Evolutionary conservation across 768 basidiomycete species (phyloP).

Genomic region (Russula griseocarnosa): DNA sequence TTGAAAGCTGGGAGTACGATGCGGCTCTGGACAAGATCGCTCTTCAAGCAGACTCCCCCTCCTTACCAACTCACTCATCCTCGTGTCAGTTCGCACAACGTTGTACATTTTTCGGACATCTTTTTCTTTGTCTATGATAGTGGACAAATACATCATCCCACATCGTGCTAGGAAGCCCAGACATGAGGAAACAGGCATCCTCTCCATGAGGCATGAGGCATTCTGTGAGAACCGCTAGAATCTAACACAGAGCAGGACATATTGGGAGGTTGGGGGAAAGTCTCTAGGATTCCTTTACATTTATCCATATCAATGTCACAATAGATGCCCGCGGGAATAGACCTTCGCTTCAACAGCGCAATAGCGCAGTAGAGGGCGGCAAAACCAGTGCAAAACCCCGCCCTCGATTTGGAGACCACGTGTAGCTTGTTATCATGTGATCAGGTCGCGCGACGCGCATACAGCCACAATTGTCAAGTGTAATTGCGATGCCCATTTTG

Average conservation of each 20-base stretch:
- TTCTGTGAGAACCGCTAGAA: neutral
- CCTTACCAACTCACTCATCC: slow-evolving; percentile 6
- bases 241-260: neutral
- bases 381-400: slow-evolving; percentile 3
- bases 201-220: neutral
- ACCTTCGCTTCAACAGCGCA: neutral
- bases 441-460: slow-evolving; percentile 20
- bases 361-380: neutral
- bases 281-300: neutral
- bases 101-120: neutral
- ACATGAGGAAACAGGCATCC: neutral
- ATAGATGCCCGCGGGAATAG: no score
- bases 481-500: neutral
- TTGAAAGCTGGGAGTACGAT: slow-evolving; percentile 8
- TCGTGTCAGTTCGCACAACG: slow-evolving; percentile 28
- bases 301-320: neutral
- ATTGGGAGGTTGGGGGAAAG: neutral
- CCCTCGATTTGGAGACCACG: slow-evolving; percentile 7
- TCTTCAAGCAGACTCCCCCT: slow-evolving; percentile 11
- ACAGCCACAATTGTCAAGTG: neutral
- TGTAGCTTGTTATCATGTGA: slow-evolving; percentile 5
- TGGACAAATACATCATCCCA: slow-evolving; percentile 9
- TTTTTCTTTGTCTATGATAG: slow-evolving; percentile 6
- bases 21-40: slow-evolving; percentile 18
- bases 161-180: neutral